Base-by-base conservation (phyloP, 2,329 filamentous ascomycete genomes). In the Fonsecaea pedrosoi region DNA sequence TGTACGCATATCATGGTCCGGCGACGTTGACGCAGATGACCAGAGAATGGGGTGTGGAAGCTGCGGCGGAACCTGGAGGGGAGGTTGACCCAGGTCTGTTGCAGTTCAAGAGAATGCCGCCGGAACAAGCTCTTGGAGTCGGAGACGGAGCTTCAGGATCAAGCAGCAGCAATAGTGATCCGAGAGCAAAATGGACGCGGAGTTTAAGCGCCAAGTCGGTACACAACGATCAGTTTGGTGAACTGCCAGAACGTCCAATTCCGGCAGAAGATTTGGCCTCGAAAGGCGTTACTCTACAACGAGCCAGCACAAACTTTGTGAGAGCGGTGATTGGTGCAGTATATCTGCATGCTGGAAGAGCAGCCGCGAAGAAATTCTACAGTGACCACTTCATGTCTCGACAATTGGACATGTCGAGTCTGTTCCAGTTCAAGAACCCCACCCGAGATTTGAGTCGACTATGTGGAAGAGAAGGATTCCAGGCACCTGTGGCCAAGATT, bases 1-100 rank as follows among this genome's bases (percentile, higher is more conserved):
- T 96, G 82, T 89, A 90, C 74, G 93, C 92, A 55, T 98, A 92
- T 77, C 86, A 89, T 55, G 95, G 95, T 4, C 85, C 87, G 5
- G 87, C 88, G 71, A 89, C 94, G 0, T 84, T 98, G 55, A 83
- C 89, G 60, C 83, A 88, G 21, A 86, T 98, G 71, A 88, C 91
- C 15, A 83, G 85, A 69, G 91, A 95, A 81, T 99, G 95, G 95
- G 95, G 95, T 80, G 88, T 98, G 15, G 94, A 98, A 78, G 81
- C 84, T 53, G 94, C 92, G n/a, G 92, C 91, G 10, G 90, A 88
- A 21, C 95, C 95, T 0, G 95, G 94, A 59, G 87, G 87, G 66
- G 94, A 98, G 81, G 94, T 98, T 64, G 95, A 99, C 77, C 90
- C 94, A 0, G 95, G 94, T 5, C 83, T 96, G 62, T 83, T 99